Conservation (phyloP, 257 asterid species). For the Fraxinus cuspidata region DNA sequence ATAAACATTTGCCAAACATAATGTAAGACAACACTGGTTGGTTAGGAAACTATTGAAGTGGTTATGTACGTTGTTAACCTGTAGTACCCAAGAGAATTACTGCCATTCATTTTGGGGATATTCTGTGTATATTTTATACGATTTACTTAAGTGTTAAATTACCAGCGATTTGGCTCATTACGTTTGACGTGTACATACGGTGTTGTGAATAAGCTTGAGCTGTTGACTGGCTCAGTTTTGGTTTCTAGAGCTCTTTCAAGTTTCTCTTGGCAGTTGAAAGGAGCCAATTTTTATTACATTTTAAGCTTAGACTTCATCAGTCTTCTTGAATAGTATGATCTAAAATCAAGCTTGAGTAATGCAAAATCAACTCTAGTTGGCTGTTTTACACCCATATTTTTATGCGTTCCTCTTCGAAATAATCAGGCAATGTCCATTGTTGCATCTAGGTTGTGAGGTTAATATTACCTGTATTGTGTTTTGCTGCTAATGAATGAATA, state of each 20-base stretch:
- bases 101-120: neutral
- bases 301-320: neutral
- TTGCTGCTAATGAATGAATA: neutral
- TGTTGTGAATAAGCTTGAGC: neutral
- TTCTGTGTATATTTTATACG: neutral
- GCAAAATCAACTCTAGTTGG: neutral
- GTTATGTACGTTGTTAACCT: neutral
- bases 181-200: neutral
- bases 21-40: neutral
- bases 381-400: neutral
- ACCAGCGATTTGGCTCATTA: neutral
- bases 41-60: neutral
- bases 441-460: conserved; percentile 4
- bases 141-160: neutral
- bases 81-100: neutral
- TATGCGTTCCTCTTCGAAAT: neutral
- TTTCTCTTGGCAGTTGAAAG: neutral
- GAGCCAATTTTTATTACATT: neutral
- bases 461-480: conserved; percentile 6
- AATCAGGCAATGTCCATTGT: neutral
- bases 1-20: no score
- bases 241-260: neutral
- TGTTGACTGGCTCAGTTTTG: neutral
- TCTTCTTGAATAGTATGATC: neutral
- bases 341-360: neutral